Percentiles rank a stretch among this genome's conserved stretches.
Evolutionary conservation across 495 filamentous ascomycete genomes (phyloP).

Genomic region (Darksidea phi): DNA sequence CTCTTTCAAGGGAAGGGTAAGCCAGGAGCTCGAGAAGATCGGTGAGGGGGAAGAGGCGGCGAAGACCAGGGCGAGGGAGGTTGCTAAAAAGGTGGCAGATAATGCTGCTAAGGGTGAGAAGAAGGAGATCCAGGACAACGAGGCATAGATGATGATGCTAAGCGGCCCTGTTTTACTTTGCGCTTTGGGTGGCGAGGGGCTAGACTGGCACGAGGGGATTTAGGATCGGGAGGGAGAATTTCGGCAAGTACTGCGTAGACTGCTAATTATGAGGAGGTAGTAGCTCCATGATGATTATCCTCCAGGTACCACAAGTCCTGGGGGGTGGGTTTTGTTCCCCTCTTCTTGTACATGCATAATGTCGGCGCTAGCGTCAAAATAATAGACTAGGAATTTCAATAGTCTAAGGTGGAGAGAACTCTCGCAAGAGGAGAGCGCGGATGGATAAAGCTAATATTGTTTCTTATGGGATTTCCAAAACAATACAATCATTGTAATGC

Average conservation of each 20-base stretch:
- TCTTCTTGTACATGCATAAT: neutral
- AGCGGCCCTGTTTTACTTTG: too few species aligned
- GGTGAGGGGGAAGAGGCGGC: slow-evolving; percentile 11
- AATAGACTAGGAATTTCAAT: neutral
- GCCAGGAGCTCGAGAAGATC: slow-evolving; percentile 22
- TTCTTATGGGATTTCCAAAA: too few species aligned
- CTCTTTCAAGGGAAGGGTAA: slow-evolving; percentile 14
- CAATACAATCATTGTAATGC: too few species aligned
- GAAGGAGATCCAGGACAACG: neutral
- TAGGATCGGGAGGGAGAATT: too few species aligned
- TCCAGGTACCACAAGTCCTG: neutral
- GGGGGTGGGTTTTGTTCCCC: neutral
- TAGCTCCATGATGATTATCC: too few species aligned
- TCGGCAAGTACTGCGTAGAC: neutral
- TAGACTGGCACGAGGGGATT: too few species aligned
- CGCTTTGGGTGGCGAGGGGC: too few species aligned
- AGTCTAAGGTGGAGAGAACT: neutral
- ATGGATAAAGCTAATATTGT: too few species aligned
- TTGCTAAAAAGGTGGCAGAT: slow-evolving; percentile 21
- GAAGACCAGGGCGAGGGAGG: slow-evolving; percentile 15
- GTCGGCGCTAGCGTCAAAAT: neutral
- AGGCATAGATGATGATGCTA: neutral
- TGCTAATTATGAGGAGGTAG: too few species aligned
- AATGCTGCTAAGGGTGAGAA: slow-evolving; percentile 9
- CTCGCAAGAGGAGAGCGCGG: neutral